Base-by-base conservation (phyloP, 2,329 filamentous ascomycete species). In the Madurella fahalii region DNA sequence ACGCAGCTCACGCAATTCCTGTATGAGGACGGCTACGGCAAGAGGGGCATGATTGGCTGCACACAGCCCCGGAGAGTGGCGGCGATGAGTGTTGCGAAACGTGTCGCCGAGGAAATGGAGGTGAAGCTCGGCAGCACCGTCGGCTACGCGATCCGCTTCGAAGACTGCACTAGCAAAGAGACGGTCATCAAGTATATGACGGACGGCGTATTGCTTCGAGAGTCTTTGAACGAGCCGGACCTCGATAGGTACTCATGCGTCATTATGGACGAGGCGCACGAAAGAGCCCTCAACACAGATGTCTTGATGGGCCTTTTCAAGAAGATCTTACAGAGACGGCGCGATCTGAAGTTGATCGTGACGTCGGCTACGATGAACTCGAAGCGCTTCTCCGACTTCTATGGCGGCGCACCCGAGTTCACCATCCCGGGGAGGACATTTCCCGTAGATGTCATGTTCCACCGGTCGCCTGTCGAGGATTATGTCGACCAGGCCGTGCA, bases 101-200 rank as follows among this genome's bases (percentile, higher is more conserved):
- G 94, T 77, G 94, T 99, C 40, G 90, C 90, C 54, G 94, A 99
- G 73, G 94, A 99, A 74, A 99, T 99, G 95, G 89, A 96, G 63
- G 91, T 95, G 43, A 86, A 86, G 53, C 77, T 99, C 9, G 94
- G 94, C 47, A 86, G 87, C 53, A 82, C 86, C 0, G 95, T 99
- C 39, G 94, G 94, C 31, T 99, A 99, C 70, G 91, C 94, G 1
- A 99, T 99, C 68, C 91, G 94, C 51, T 99, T 99, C 65, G 94
- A 99, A 68, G 95, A 99, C 69, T 96, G 92, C 71, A 99, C 94
- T 1, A 96, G 90, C 75, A 90, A 91, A 63, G 88, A 97, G 54
- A 99, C 94, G 0, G 79, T 86, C 56, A 97, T 99, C 74, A 99
- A 99, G 72, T 99, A 99, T 71, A 96, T 99, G 92, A 99, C 94